phyloP scores from a whole-genome alignment of 495 filamentous ascomycete species.

The Neurospora africana region DNA sequence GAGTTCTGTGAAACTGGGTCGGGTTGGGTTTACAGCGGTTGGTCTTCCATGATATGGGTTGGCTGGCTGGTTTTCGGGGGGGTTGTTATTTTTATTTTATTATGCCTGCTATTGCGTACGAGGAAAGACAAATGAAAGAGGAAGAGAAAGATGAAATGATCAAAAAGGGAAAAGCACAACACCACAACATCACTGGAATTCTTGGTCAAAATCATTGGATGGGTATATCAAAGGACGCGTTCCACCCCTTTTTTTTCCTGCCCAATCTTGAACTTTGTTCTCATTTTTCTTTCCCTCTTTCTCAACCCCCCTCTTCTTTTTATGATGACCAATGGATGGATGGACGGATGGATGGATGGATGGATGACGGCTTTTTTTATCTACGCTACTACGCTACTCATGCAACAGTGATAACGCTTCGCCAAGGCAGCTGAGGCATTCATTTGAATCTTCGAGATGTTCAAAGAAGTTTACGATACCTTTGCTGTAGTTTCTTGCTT shows the following conservation, averaged over 20 bases:
- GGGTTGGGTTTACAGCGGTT: background rate
- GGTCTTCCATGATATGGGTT: background rate
- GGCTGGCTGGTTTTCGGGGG: background rate
- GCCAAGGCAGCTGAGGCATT: background rate
- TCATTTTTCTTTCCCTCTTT: background rate
- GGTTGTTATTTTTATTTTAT: background rate
- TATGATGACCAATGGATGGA: background rate
- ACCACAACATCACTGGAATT: background rate
- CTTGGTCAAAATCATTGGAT: background rate
- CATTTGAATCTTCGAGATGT: background rate
- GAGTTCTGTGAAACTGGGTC: background rate
- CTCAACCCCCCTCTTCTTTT: background rate
- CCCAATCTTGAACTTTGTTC: background rate
- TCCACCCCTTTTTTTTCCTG: background rate
- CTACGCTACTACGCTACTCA: slow-evolving; percentile 2
- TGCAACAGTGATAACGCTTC: slow-evolving; percentile 2
- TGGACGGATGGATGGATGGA: background rate
- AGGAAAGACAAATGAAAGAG: background rate
- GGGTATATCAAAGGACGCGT: background rate
- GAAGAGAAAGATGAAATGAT: background rate
- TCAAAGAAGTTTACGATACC: background rate
- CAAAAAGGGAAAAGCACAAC: background rate
- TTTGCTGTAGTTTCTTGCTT: background rate
- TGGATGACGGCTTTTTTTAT: background rate
- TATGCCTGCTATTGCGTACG: background rate